Evolutionary conservation across 2,329 filamentous ascomycete genomes (phyloP).

Genomic region (Cladophialophora yegresii): DNA sequence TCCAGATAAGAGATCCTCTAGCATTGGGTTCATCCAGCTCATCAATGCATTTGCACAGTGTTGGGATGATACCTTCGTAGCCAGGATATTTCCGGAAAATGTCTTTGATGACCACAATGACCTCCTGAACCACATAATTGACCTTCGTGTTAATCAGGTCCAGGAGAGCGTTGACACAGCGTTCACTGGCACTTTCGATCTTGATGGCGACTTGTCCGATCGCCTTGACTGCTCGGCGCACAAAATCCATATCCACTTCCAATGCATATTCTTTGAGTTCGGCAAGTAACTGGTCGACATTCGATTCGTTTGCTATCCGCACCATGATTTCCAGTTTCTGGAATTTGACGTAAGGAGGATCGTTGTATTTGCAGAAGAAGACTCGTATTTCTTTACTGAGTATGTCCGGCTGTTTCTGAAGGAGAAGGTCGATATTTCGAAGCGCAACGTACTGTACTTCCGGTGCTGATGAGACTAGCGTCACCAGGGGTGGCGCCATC

Average conservation of each 20-base stretch:
- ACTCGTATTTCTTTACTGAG: constrained; percentile 95
- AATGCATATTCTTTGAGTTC: constrained; percentile 97
- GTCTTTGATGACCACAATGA: constrained; percentile 98
- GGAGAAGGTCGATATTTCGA: constrained; percentile 89
- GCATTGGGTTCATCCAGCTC: constrained; percentile 94
- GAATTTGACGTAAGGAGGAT: constrained; percentile 94
- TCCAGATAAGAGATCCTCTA: constrained; percentile 91
- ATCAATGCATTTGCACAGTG: constrained; percentile 93
- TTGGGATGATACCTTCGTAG: constrained; percentile 96
- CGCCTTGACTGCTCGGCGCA: constrained; percentile 87
- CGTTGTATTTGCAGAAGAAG: constrained; percentile 99
- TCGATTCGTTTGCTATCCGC: constrained; percentile 94
- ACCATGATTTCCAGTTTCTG: constrained; percentile 99
- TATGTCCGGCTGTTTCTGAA: constrained; percentile 95
- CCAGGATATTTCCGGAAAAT: constrained; percentile 97
- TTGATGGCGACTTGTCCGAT: constrained; percentile 99
- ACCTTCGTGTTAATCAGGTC: constrained; percentile 97
- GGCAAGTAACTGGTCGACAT: constrained; percentile 89
- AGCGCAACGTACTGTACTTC: constrained; percentile 98
- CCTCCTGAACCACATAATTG: constrained; percentile 98
- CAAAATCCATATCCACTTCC: constrained; percentile 99
- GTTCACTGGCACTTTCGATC: constrained; percentile 91
- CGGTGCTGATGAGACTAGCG: constrained; percentile 88
- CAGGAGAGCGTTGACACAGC: constrained; percentile 89
- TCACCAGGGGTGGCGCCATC: constrained; percentile 96